Evolutionary conservation across 1,139 yeast genomes (phyloP), one percentile per base, ranked within the genome.

Genomic region (Chernovozyma sophiae-reginae): DNA sequence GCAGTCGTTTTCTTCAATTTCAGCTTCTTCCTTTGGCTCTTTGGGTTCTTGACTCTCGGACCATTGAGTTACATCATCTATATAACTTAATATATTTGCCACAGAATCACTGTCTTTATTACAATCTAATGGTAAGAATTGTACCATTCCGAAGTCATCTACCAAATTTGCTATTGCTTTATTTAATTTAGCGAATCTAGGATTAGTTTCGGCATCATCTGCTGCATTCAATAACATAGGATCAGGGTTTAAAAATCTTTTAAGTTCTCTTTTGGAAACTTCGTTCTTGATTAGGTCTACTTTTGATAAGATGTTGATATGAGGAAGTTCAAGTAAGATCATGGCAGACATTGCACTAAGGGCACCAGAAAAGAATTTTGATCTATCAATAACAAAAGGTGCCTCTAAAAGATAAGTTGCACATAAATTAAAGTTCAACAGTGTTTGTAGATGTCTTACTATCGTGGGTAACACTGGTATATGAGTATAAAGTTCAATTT

Each of bases 101-200:
- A 92, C 83, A 33, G 89, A 77, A 35, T 82, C 90, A 41, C 74
- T 72, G 30, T 89, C 83, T 55, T 85, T 82, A 32, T 81, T 74
- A 33, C 96, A 82, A 52, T 87, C 94, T 45, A 92, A 69, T 0
- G 98, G 97, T 45, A 92, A 65, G 54, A 89, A 92, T 55, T 92
- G 97, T 3, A 92, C 97, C 99, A 92, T 92, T 7, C 98, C 97
- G 59, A 92, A 92, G 55, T 94, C 99, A 56, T 94, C 97, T 25
- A 86, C 90, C 48, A 92, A 68, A 46, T 84, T 80, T 1, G 97
- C 97, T 48, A 92, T 89, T 22, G 92, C 74, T 48, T 76, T 76
- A 56, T 87, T 92, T 43, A 92, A 72, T 43, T 71, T 77, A 31
- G 81, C 74, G 52, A 80, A 92, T 51, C 75, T 81, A 25, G 96